A percentile compares a stretch with the other conserved stretches of the same genome.
These are phyloP conservation scores for Corchorus capsularis DNA, from an alignment of 345 rosid species.

Conservation along the genomic window DNA sequence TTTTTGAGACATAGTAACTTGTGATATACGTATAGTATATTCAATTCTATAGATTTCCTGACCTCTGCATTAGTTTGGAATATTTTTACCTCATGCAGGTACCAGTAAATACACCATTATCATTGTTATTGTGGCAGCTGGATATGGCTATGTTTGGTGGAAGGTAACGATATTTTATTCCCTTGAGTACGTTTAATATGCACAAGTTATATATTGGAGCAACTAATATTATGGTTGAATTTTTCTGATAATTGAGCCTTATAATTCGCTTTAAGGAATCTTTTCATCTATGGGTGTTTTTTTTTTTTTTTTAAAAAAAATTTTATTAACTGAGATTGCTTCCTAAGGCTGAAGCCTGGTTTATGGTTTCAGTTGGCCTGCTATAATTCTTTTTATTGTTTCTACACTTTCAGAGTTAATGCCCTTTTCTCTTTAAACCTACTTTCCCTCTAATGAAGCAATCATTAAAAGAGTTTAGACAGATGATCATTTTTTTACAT, in stretches of 20 bases:
- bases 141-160: slow-evolving; percentile 85
- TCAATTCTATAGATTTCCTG: background rate
- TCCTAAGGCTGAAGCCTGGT: background rate
- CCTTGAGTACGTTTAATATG: background rate
- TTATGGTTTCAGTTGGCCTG: background rate
- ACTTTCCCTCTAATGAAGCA: no score
- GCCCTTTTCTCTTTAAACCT: no score
- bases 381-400: background rate
- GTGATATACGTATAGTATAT: background rate
- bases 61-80: slow-evolving; percentile 12
- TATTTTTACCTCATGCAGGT: slow-evolving; percentile 44
- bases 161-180: slow-evolving; percentile 46
- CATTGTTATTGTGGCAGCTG: slow-evolving; percentile 53
- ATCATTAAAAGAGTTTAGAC: no score
- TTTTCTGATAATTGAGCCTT: background rate
- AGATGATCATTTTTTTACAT: no score
- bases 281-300: no score
- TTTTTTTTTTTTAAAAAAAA: no score
- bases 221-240: background rate
- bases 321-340: no score
- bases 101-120: slow-evolving; percentile 48
- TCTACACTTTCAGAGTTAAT: background rate
- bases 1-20: background rate
- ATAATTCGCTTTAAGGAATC: background rate
- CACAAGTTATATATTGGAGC: background rate